A percentile compares a stretch with the other conserved stretches of the same genome.
Conservation (phyloP, 139 green algal genomes). For the Bryopsis sp. region DNA sequence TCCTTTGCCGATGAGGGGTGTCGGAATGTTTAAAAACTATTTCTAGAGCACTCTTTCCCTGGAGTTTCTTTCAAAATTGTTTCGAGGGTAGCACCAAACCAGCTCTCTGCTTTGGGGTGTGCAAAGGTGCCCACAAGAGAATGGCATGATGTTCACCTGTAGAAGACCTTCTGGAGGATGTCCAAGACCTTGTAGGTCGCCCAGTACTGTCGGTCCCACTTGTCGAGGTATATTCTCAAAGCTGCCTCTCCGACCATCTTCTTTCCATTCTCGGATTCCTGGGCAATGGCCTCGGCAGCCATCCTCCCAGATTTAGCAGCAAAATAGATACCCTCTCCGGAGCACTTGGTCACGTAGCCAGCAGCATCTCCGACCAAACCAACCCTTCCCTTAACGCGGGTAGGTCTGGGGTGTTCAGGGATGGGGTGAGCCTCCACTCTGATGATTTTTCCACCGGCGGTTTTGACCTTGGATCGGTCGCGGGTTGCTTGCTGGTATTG, state of each 20-base stretch:
- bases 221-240: constrained; percentile 88
- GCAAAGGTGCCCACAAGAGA: background rate
- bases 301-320: constrained; percentile 97
- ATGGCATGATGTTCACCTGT: constrained; percentile 28
- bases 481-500: constrained; percentile 89
- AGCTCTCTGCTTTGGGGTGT: too few relatives aligned
- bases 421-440: constrained; percentile 97
- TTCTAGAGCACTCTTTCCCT: too few relatives aligned
- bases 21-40: too few relatives aligned
- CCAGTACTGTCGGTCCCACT: constrained; percentile 99
- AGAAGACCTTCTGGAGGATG: constrained; percentile 99
- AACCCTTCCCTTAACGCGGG: constrained; percentile 68
- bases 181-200: constrained; percentile 99
- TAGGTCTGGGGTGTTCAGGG: constrained; percentile 90
- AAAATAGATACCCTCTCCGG: constrained; percentile 99
- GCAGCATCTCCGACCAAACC: constrained; percentile 93
- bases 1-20: too few relatives aligned
- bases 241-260: constrained; percentile 80
- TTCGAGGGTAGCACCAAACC: too few relatives aligned
- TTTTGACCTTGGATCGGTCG: constrained; percentile 75
- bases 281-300: constrained; percentile 90
- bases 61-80: too few relatives aligned
- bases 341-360: constrained; percentile 96
- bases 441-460: constrained; percentile 95
- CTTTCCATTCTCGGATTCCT: constrained; percentile 61